A percentile compares a stretch with the other conserved stretches of the same genome.
Conservation (phyloP, 2,329 filamentous ascomycete genomes). For the Sporothrix brasiliensis region DNA sequence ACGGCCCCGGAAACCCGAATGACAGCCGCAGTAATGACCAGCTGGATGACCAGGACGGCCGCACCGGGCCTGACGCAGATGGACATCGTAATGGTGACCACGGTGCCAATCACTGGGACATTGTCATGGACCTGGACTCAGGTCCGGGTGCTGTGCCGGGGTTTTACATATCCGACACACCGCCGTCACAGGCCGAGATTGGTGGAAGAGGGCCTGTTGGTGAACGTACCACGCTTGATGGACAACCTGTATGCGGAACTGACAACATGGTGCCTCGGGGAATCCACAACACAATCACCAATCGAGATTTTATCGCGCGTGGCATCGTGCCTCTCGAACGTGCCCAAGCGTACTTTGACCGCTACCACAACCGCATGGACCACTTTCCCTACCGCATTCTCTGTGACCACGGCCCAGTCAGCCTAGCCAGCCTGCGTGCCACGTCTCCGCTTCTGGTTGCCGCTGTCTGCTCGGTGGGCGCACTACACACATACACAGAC, state of each 20-base stretch:
- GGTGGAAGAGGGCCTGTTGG: too few species aligned
- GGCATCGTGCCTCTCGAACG: neutral
- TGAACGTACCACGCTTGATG: neutral
- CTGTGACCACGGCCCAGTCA: constrained; percentile 16
- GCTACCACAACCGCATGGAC: constrained; percentile 29
- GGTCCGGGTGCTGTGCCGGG: constrained; percentile 24
- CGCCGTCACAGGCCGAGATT: neutral
- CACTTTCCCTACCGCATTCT: constrained; percentile 30
- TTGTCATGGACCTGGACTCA: constrained; percentile 24
- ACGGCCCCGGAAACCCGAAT: neutral
- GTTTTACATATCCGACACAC: constrained; percentile 26
- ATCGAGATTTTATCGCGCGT: neutral
- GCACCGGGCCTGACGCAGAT: neutral
- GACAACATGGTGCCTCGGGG: neutral
- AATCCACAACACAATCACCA: neutral
- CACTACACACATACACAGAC: constrained; percentile 17
- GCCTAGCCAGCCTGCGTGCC: constrained; percentile 4
- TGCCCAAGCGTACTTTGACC: constrained; percentile 25
- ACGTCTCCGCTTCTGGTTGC: constrained; percentile 23
- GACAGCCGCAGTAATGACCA: neutral
- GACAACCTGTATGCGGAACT: neutral
- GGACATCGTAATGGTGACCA: constrained; percentile 7
- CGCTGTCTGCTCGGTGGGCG: constrained; percentile 28
- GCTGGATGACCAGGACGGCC: neutral
- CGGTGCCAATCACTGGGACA: constrained; percentile 21